Percentiles rank a stretch among this genome's conserved stretches.
Conservation (phyloP, 768 basidiomycete species). For the Boletus fagicola region DNA sequence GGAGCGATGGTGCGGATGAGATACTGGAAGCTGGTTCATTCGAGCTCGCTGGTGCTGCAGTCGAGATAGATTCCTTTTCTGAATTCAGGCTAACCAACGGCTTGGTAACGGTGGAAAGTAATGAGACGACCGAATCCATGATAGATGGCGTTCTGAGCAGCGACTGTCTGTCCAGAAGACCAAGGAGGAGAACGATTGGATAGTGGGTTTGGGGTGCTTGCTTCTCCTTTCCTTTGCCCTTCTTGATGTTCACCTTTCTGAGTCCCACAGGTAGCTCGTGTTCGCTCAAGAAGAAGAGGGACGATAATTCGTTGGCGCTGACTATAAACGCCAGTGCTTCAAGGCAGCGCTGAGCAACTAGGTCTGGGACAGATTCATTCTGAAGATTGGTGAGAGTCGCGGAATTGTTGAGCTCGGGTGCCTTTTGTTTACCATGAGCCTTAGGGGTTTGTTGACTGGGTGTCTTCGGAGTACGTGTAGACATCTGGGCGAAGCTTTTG, state of each 20-base stretch:
- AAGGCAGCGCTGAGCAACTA: slow-evolving; percentile 91
- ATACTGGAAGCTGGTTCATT: slow-evolving; percentile 11
- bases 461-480: slow-evolving; percentile 64
- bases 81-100: slow-evolving; percentile 70
- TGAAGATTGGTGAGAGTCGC: slow-evolving; percentile 52
- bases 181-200: slow-evolving; percentile 86
- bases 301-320: slow-evolving; percentile 75
- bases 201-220: slow-evolving; percentile 78
- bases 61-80: slow-evolving; percentile 33
- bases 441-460: slow-evolving; percentile 39
- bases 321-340: slow-evolving; percentile 91
- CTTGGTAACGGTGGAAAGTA: slow-evolving; percentile 86
- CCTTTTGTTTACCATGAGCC: slow-evolving; percentile 68
- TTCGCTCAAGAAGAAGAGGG: slow-evolving; percentile 93
- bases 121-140: slow-evolving; percentile 87
- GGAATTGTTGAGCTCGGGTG: slow-evolving; percentile 50
- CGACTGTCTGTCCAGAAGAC: slow-evolving; percentile 82
- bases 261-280: slow-evolving; percentile 86
- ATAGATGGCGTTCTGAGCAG: slow-evolving; percentile 85
- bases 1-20: slow-evolving; percentile 4
- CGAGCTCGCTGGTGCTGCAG: slow-evolving; percentile 20
- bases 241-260: slow-evolving; percentile 65
- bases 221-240: slow-evolving; percentile 96
- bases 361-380: slow-evolving; percentile 83
- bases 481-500: slow-evolving; percentile 90